Percentiles rank a stretch among this genome's conserved stretches.
Evolutionary conservation across 768 basidiomycete genomes (phyloP).

Genomic region (Mycena albidolilacea): DNA sequence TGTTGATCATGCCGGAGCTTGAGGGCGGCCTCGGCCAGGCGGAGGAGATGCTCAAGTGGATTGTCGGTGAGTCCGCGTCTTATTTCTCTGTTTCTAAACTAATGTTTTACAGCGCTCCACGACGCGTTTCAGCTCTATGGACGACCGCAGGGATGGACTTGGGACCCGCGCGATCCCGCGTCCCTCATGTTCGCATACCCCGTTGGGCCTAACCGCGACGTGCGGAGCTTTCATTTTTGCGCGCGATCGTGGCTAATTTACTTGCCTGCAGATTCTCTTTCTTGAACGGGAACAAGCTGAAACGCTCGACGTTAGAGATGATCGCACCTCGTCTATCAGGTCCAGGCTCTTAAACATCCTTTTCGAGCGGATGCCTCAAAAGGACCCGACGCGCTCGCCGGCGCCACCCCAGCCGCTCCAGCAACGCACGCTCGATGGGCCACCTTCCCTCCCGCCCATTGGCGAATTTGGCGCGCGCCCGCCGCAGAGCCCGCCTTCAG

Average conservation of each 20-base stretch:
- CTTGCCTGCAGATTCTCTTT: slow-evolving; percentile 77
- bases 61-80: slow-evolving; percentile 73
- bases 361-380: slow-evolving; percentile 71
- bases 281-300: slow-evolving; percentile 89
- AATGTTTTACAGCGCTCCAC: slow-evolving; percentile 72
- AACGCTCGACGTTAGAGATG: slow-evolving; percentile 81
- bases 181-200: slow-evolving; percentile 98
- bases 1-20: slow-evolving; percentile 92
- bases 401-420: slow-evolving; percentile 45
- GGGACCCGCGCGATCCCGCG: slow-evolving; percentile 87
- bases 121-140: slow-evolving; percentile 93
- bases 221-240: slow-evolving; percentile 56
- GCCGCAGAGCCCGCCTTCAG: slow-evolving; percentile 33
- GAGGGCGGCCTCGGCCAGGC: slow-evolving; percentile 74
- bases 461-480: slow-evolving; percentile 37
- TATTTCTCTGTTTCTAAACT: background rate
- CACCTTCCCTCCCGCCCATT: slow-evolving; percentile 57
- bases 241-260: slow-evolving; percentile 34
- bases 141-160: slow-evolving; percentile 86
- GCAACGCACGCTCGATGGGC: slow-evolving; percentile 46
- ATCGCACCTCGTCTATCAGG: slow-evolving; percentile 81
- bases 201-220: slow-evolving; percentile 86
- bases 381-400: slow-evolving; percentile 41
- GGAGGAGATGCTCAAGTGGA: slow-evolving; percentile 92
- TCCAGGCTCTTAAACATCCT: slow-evolving; percentile 74